Percentiles rank a stretch among this genome's conserved stretches.
Evolutionary conservation across 1,284 basidiomycete species (phyloP).

Genomic region (Amylostereum areolatum): DNA sequence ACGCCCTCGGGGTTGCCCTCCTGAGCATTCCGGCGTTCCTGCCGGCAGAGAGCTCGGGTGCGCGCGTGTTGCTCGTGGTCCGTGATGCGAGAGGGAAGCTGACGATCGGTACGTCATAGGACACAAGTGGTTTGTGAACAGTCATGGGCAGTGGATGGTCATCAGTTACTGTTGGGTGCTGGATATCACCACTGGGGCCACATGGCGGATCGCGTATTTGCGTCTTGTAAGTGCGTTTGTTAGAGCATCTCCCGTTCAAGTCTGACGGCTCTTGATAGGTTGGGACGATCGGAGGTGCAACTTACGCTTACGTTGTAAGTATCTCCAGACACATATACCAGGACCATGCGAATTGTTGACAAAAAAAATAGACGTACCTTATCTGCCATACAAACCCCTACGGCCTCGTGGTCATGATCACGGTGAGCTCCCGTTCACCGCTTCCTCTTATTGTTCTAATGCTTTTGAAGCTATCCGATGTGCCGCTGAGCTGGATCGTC

Average conservation of each 20-base stretch:
- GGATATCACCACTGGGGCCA: slow-evolving; percentile 46
- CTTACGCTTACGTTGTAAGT: slow-evolving; percentile 41
- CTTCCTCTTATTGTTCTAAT: not conserved
- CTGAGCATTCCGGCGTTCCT: slow-evolving; percentile 41
- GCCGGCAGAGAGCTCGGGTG: slow-evolving; percentile 29
- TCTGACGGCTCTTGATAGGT: slow-evolving; percentile 20
- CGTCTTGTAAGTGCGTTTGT: slow-evolving; percentile 30
- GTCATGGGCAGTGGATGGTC: slow-evolving; percentile 47
- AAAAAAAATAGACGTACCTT: slow-evolving; percentile 33
- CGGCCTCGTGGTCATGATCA: slow-evolving; percentile 35
- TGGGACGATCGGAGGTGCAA: slow-evolving; percentile 37
- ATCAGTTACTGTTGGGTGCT: slow-evolving; percentile 47
- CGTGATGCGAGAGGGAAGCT: too few species aligned
- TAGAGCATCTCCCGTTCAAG: too few species aligned
- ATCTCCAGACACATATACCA: too few species aligned
- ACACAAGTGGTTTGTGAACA: too few species aligned
- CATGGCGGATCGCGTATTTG: slow-evolving; percentile 41
- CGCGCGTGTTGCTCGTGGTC: too few species aligned
- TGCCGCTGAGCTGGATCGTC: slow-evolving; percentile 43
- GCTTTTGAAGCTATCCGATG: slow-evolving; percentile 32
- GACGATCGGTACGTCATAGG: too few species aligned
- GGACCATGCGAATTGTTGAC: too few species aligned
- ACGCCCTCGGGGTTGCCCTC: slow-evolving; percentile 37
- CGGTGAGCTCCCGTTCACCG: slow-evolving; percentile 23
- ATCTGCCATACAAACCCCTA: slow-evolving; percentile 39